Conservation (phyloP, 768 basidiomycete species). For the Boletellus ananas region DNA sequence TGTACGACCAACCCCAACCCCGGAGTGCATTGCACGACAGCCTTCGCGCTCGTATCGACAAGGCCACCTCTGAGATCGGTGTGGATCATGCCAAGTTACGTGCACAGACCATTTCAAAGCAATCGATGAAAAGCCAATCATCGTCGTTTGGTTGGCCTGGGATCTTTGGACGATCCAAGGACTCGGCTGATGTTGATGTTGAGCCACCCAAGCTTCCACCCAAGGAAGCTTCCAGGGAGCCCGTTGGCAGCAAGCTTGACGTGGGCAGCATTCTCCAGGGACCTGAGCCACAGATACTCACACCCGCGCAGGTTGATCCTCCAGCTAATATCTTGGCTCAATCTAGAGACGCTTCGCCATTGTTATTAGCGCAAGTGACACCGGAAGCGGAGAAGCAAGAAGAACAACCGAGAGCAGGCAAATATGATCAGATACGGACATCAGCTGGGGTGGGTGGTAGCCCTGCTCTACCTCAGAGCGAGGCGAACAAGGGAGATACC, state of each 20-base stretch:
- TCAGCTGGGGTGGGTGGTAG: conserved; percentile 11
- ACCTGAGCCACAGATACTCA: conserved; percentile 10
- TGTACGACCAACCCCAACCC: conserved; percentile 21
- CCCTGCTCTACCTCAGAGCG: neutral
- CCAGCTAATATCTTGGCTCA: conserved; percentile 13
- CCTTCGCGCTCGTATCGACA: conserved; percentile 14
- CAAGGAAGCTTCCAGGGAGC: conserved; percentile 1
- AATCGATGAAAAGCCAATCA: neutral
- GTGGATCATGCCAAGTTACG: conserved; percentile 8
- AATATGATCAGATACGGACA: neutral
- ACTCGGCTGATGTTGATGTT: neutral
- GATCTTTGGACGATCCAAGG: conserved; percentile 3
- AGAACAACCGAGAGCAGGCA: neutral
- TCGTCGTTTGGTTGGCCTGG: conserved; percentile 4
- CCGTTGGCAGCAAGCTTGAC: conserved; percentile 3
- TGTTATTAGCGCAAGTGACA: conserved; percentile 1
- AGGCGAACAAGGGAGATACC: neutral
- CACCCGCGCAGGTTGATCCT: conserved; percentile 26
- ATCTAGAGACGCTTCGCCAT: conserved; percentile 2
- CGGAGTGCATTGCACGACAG: conserved; percentile 11
- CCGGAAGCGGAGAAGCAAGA: neutral
- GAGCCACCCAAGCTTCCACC: conserved; percentile 1
- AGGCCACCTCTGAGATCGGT: conserved; percentile 24
- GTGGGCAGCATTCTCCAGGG: neutral
- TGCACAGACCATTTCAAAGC: conserved; percentile 2